These are phyloP conservation scores for Candolleomyces aberdarensis DNA, from an alignment of 768 basidiomycete genomes.

Conservation along the genomic window DNA sequence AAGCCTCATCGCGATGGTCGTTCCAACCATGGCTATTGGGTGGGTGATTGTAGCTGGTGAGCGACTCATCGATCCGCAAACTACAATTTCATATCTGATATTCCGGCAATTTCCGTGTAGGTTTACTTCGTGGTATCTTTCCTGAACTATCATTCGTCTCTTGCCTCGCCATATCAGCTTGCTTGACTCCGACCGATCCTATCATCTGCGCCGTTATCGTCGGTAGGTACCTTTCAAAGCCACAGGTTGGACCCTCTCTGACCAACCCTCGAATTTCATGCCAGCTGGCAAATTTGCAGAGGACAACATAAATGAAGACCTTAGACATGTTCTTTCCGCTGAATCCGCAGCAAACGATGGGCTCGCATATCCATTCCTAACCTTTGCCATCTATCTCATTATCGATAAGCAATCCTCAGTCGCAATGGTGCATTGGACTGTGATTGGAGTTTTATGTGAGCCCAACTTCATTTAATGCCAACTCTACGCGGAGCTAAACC, in stretches of 20 bases:
- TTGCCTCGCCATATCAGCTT: slow-evolving; percentile 83
- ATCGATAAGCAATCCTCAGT: slow-evolving; percentile 57
- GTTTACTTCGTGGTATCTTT: slow-evolving; percentile 67
- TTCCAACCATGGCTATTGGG: slow-evolving; percentile 83
- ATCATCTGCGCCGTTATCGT: slow-evolving; percentile 86
- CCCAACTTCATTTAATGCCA: background rate
- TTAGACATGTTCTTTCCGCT: slow-evolving; percentile 79
- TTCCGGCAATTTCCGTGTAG: slow-evolving; percentile 27
- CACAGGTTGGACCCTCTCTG: too few relatives aligned
- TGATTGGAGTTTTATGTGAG: slow-evolving; percentile 80
- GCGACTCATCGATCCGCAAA: slow-evolving; percentile 9
- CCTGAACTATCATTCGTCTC: slow-evolving; percentile 70
- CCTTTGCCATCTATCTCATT: slow-evolving; percentile 81
- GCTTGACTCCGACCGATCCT: slow-evolving; percentile 92
- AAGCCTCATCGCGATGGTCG: slow-evolving; percentile 66
- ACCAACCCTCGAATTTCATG: background rate
- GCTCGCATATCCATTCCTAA: slow-evolving; percentile 89
- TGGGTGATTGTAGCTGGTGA: slow-evolving; percentile 75
- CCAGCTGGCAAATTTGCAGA: slow-evolving; percentile 69
- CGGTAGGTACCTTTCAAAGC: slow-evolving; percentile 33
- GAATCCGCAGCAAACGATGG: slow-evolving; percentile 97
- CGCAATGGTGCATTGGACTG: slow-evolving; percentile 82
- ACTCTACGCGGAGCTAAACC: background rate
- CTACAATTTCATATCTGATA: background rate
- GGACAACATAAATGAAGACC: slow-evolving; percentile 66